A percentile compares a stretch with the other conserved stretches of the same genome.
Evolutionary conservation across 176 grass and related monocot species (phyloP).

Genomic region (Puya raimondii): DNA sequence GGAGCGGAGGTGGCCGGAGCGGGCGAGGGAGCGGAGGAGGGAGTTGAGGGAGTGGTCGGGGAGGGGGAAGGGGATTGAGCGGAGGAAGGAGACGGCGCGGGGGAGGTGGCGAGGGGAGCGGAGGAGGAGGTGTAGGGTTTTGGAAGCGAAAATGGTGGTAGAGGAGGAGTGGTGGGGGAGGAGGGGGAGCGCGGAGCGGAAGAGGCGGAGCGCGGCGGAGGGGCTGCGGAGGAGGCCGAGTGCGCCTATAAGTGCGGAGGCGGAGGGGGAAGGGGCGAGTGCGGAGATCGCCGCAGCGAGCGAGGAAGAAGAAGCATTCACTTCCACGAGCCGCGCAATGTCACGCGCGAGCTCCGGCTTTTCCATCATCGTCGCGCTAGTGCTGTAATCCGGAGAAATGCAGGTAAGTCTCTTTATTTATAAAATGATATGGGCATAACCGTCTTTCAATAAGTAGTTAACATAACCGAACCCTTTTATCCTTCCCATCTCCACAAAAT

Average conservation of each 20-base stretch:
- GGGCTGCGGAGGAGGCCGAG: slow-evolving; percentile 5
- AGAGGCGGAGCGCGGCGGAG: slow-evolving; percentile 27
- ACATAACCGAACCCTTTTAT: background rate
- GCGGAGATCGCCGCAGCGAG: background rate
- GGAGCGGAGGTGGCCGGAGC: slow-evolving; percentile 56
- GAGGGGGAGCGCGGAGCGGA: slow-evolving; percentile 29
- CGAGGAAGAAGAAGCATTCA: background rate
- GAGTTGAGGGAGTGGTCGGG: slow-evolving; percentile 72
- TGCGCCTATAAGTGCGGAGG: background rate
- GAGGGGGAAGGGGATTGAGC: slow-evolving; percentile 41
- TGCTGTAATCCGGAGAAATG: too few relatives aligned
- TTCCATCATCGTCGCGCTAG: too few relatives aligned
- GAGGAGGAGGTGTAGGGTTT: slow-evolving; percentile 40
- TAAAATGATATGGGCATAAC: too few relatives aligned
- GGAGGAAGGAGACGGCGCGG: slow-evolving; percentile 21
- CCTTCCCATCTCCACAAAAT: background rate
- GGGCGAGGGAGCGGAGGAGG: slow-evolving; percentile 69
- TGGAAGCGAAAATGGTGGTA: background rate
- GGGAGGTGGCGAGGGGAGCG: slow-evolving; percentile 40
- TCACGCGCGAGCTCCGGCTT: too few relatives aligned
- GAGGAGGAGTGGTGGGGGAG: slow-evolving; percentile 1
- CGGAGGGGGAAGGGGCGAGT: background rate
- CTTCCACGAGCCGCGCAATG: too few relatives aligned
- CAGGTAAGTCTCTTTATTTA: too few relatives aligned
- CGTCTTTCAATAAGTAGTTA: too few relatives aligned